Base-by-base conservation (phyloP, 495 filamentous ascomycete species). In the Mytilinidion resinicola region DNA sequence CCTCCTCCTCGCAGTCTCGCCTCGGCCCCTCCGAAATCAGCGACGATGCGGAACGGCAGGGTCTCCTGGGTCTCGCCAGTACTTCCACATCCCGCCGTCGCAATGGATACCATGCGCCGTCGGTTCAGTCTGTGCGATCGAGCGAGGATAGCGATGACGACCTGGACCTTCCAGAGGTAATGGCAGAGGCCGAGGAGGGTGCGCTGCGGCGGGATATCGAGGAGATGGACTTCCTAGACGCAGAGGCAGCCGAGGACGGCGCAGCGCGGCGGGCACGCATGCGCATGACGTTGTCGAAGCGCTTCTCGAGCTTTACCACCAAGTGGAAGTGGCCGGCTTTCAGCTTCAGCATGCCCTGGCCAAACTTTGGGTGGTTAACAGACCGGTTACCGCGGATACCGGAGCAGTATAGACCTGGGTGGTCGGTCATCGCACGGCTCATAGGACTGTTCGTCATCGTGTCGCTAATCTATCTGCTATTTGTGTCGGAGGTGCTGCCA, bases 151-250 rank as follows among this genome's bases (percentile, higher is more conserved):
- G 67, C 53, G 69, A 70, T 43, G 48, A 21, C 50, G 58, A 65
- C 10, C 43, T 66, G 11, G 46, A 54, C 11, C 53, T 67, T 47
- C 62, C 66, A 33, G 67, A 70, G 55, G 61, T 65, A n/a, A 55
- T 55, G 19, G 67, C 7, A 9, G 56, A 51, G 0, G 51, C 39
- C 47, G 64, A 75, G 44, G 71, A 76, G 35, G 88, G 87, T 37
- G 78, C 77, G 53, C 75, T 96, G 50, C 82, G 86, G 57, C 78
- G 83, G 63, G 88, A 91, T 73, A 86, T 97, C 72, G 82, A 90
- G 62, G 86, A 96, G 78, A 83, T 98, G 82, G 92, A 96, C 66
- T 81, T 95, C 7, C 77, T 90, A 60, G 92, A 96, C 65, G 83
- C 85, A 4, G 80, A 77, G 53, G 75, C 69, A 52, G 37, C 66